Base-by-base conservation (phyloP, 2,329 filamentous ascomycete species). In the Seiridium unicorne region DNA sequence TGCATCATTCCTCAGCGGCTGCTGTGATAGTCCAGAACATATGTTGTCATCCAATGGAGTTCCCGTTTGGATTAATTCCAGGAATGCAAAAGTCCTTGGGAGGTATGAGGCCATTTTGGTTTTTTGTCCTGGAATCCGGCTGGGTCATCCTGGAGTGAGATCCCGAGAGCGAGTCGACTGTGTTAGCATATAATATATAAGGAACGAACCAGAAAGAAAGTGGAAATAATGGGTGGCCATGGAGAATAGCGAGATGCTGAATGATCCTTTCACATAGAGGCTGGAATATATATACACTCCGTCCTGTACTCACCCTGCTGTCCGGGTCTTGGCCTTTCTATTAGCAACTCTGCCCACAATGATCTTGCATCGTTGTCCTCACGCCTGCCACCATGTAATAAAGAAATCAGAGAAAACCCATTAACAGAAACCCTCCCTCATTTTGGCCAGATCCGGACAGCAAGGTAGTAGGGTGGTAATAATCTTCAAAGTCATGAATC, bases 261-360 rank as follows among this genome's bases (percentile, higher is more conserved):
- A 66, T 40, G 67, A 66, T 77, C 77, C 70, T 73, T 58, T 75
- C 72, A 73, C 18, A 26, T 68, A 67, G 72, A 73, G 70, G 68
- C 75, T 79, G 75, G 76, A 73, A 76, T 80, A 82, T 81, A 78
- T 82, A 82, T 80, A 83, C 77, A 77, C 76, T 77, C 73, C 72
- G 63, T 70, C 68, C 72, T 73, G 69, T 68, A 77, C 80, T 82
- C 75, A 82, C 80, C 80, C 79, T 76, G 79, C 80, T 83, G 80
- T 80, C 81, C 78, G 72, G 78, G 77, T 72, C 69, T 71, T 69
- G 70, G 72, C 73, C 73, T 68, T 68, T 71, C 66, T 71, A 70
- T 71, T 69, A 71, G 71, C 69, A 69, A 66, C 63, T 65, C 65
- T 61, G 62, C 65, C 65, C 64, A 62, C 69, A 69, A 66, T 63